phyloP scores from a whole-genome alignment of 2,329 filamentous ascomycete species.

The Alternaria hordeiaustralica region DNA sequence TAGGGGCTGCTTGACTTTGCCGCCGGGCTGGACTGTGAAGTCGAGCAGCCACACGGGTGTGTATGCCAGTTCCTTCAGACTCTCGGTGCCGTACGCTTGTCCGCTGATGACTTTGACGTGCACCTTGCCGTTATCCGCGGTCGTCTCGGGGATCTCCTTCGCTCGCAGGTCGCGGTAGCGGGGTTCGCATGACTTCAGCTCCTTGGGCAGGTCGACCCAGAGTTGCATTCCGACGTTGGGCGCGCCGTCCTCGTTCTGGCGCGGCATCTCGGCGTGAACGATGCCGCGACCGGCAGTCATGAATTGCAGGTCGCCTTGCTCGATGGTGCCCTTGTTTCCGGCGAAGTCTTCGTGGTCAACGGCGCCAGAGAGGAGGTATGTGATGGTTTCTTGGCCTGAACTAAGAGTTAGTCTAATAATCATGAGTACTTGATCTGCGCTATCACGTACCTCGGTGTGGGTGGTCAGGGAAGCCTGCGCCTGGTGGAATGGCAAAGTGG shows the following conservation, averaged over 20 bases:
- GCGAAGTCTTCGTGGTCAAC: constrained; percentile 94
- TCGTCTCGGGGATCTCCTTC: constrained; percentile 77
- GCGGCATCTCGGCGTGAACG: constrained; percentile 95
- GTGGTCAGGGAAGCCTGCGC: constrained; percentile 90
- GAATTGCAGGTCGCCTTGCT: constrained; percentile 91
- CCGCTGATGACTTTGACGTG: constrained; percentile 90
- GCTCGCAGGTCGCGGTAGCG: constrained; percentile 86
- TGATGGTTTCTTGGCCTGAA: constrained; percentile 76
- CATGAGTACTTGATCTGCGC: not conserved
- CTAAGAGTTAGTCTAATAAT: not conserved
- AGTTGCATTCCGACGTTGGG: constrained; percentile 89
- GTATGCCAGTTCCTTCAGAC: constrained; percentile 88
- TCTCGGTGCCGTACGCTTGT: constrained; percentile 81
- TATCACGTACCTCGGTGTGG: constrained; percentile 67
- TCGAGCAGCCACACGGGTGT: constrained; percentile 98
- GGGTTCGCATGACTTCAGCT: constrained; percentile 87
- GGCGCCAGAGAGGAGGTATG: constrained; percentile 83
- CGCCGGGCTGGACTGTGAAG: constrained; percentile 79
- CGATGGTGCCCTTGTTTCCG: constrained; percentile 82
- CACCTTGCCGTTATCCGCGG: constrained; percentile 74
- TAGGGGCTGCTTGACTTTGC: constrained; percentile 74
- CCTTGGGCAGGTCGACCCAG: constrained; percentile 88
- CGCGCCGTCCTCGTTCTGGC: constrained; percentile 74
- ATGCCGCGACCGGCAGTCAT: constrained; percentile 95
- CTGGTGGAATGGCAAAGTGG: constrained; percentile 78